These are phyloP conservation scores for Vinca minor DNA, from an alignment of 257 asterid species.

Conservation along the genomic window DNA sequence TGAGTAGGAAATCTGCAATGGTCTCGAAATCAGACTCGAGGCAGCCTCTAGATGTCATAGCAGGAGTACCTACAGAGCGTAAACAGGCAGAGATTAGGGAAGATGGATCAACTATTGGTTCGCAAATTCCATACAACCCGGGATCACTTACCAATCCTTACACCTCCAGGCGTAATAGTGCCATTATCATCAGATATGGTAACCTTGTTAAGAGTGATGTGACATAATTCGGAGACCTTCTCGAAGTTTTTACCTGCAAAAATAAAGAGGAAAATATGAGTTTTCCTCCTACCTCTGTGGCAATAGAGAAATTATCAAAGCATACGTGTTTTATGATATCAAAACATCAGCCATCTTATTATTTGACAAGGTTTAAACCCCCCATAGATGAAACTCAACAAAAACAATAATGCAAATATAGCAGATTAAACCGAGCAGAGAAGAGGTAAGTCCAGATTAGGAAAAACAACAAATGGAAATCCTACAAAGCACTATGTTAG, in stretches of 20 bases:
- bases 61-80: slow-evolving; percentile 60
- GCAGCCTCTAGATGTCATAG: slow-evolving; percentile 92
- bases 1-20: slow-evolving; percentile 62
- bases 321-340: background rate
- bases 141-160: slow-evolving; percentile 62
- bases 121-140: slow-evolving; percentile 3
- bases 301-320: background rate
- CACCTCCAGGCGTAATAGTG: slow-evolving; percentile 72
- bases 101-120: background rate
- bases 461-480: background rate
- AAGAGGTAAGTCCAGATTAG: background rate
- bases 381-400: background rate
- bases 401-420: background rate
- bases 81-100: background rate
- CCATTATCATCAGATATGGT: slow-evolving; percentile 70
- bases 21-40: slow-evolving; percentile 67
- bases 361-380: background rate
- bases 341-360: background rate
- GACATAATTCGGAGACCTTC: slow-evolving; percentile 78
- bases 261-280: slow-evolving; percentile 4
- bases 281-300: background rate
- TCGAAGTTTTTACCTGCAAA: slow-evolving; percentile 61
- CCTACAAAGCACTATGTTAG: background rate
- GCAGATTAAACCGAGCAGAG: no score
- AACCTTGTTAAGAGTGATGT: slow-evolving; percentile 68